phyloP scores from a whole-genome alignment of 2,329 filamentous ascomycete species.

The Epichloe aotearoae region DNA sequence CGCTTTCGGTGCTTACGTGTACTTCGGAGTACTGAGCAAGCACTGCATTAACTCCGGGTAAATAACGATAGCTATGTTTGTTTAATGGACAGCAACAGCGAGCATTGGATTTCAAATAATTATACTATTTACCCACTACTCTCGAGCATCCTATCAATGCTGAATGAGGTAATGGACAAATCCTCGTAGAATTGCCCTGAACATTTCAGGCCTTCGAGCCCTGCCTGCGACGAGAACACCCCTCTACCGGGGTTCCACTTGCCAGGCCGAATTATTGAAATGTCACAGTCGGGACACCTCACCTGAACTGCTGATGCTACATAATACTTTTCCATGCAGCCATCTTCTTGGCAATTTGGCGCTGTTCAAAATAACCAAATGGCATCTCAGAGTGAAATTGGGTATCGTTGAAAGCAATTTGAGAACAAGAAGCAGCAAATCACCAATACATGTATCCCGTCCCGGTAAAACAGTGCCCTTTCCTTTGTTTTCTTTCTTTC shows the following conservation, averaged over 20 bases:
- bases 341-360: not conserved
- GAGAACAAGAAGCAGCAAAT: not conserved
- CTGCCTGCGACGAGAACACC: not conserved
- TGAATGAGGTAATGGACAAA: not conserved
- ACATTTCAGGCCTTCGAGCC: not conserved
- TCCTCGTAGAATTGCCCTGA: not conserved
- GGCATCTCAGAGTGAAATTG: not conserved
- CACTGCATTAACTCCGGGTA: no score
- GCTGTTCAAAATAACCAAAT: not conserved
- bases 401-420: not conserved
- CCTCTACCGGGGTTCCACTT: not conserved
- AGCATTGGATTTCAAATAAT: no score
- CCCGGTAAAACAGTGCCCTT: not conserved
- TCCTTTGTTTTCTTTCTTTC: not conserved
- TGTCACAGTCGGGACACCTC: not conserved
- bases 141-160: not conserved
- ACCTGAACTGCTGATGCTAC: not conserved
- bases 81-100: no score
- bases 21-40: no score
- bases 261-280: not conserved
- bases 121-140: not conserved
- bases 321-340: not conserved
- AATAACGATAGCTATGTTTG: no score
- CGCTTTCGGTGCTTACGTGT: no score
- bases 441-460: not conserved